Conservation (phyloP, 2,329 filamentous ascomycete species). For the Botrytis medusae region DNA sequence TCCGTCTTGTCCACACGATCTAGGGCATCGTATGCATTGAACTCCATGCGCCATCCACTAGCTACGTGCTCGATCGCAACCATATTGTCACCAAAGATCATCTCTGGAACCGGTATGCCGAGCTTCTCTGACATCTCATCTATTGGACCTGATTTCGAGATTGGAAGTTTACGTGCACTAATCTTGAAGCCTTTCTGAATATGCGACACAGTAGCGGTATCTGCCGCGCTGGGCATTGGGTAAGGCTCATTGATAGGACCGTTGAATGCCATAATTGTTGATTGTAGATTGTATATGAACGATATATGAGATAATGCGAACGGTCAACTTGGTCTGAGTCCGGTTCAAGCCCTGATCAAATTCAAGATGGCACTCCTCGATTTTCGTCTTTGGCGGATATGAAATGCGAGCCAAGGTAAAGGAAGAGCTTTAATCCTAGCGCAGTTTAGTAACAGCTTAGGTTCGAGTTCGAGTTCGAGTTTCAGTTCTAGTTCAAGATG, state of each 20-base stretch:
- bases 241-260: conserved; percentile 51
- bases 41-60: conserved; percentile 75
- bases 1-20: conserved; percentile 94
- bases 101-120: conserved; percentile 88
- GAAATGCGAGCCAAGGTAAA: background rate
- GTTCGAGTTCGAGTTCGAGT: background rate
- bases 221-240: conserved; percentile 51
- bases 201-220: conserved; percentile 56
- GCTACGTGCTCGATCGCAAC: conserved; percentile 72
- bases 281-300: background rate
- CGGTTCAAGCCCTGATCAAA: background rate
- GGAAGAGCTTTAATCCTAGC: background rate
- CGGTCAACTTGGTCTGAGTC: background rate
- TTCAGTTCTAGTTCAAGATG: background rate
- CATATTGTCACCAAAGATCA: conserved; percentile 98
- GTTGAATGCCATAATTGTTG: conserved; percentile 37
- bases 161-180: conserved; percentile 84
- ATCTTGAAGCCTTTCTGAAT: conserved; percentile 69
- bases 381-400: background rate
- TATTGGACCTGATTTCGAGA: conserved; percentile 88
- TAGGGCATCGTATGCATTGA: conserved; percentile 83
- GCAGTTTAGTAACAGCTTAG: background rate
- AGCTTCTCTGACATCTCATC: conserved; percentile 77
- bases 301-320: background rate
- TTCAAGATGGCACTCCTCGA: background rate